These are phyloP conservation scores for Neurospora sp. DNA, from an alignment of 495 filamentous ascomycete species.

Conservation along the genomic window DNA sequence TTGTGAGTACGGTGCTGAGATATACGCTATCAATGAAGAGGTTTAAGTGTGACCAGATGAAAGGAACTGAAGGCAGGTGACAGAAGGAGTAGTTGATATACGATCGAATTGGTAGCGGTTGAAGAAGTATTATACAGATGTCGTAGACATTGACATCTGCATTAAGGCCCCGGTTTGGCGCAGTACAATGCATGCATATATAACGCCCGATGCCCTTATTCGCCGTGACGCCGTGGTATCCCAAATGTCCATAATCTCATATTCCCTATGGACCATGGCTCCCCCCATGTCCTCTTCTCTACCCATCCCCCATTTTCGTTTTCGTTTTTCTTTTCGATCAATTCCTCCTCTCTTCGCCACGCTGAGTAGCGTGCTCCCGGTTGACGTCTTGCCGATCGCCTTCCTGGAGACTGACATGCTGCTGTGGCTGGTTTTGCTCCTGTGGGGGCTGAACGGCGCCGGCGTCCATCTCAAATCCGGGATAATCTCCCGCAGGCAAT, in stretches of 20 bases:
- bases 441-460: not conserved
- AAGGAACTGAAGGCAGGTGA: too few relatives aligned
- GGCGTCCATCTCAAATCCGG: not conserved
- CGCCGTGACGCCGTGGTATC: not conserved
- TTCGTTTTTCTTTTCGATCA: not conserved
- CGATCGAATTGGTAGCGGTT: not conserved
- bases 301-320: not conserved
- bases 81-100: not conserved
- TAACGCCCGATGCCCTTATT: not conserved
- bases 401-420: not conserved
- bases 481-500: not conserved
- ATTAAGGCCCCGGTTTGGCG: not conserved
- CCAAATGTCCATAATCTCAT: not conserved
- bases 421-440: not conserved
- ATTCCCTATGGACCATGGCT: not conserved
- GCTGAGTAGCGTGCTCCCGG: not conserved
- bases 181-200: not conserved
- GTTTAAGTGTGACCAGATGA: too few relatives aligned
- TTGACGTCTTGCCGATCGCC: not conserved
- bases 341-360: not conserved
- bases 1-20: too few relatives aligned
- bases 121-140: not conserved
- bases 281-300: not conserved
- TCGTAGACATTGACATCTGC: not conserved
- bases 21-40: too few relatives aligned